Evolutionary conservation across 2,329 filamentous ascomycete species (phyloP), one percentile per base, ranked within the genome.

Genomic region (Drechslerella stenobrocha): DNA sequence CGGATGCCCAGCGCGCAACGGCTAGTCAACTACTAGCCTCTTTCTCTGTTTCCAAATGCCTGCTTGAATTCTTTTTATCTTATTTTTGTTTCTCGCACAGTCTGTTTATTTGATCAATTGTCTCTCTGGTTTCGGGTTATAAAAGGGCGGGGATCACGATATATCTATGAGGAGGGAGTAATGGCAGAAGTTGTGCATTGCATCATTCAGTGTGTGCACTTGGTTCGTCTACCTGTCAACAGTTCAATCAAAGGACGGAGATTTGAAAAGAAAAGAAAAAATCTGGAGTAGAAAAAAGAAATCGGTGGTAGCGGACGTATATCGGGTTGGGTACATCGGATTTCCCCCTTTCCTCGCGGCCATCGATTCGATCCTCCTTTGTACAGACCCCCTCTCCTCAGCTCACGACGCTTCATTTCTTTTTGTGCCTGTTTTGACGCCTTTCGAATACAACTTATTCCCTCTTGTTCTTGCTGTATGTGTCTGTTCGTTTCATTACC

Each of bases 1-100:
- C 53, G 63, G 45, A 67, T 67, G 63, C 63, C 63, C 18, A 67
- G 63, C 63, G 52, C 34, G 22, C 63, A 60, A 50, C 59, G 55
- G 47, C 45, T 60, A 20, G 55, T 67, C 37, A 59, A 67, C 28
- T 67, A 67, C 55, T 67, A 52, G 45, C 40, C n/a, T 45, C 44
- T 8, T 23, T 35, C 23, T 46, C n/a, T n/a, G n/a, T n/a, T n/a
- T n/a, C n/a, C n/a, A n/a, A n/a, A n/a, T n/a, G n/a, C n/a, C n/a
- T n/a, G n/a, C n/a, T n/a, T n/a, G n/a, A n/a, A n/a, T n/a, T 42
- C 18, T 23, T 35, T 48, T 45, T 52, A 47, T 47, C 35, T 22
- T 45, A 24, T 50, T 26, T 37, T 44, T 60, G 20, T 32, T 24
- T 37, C 40, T 55, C 23, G 18, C 20, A 28, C 44, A 45, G 45